Evolutionary conservation across 306 rosid genomes (phyloP).

Genomic region (Carpinus viminea): DNA sequence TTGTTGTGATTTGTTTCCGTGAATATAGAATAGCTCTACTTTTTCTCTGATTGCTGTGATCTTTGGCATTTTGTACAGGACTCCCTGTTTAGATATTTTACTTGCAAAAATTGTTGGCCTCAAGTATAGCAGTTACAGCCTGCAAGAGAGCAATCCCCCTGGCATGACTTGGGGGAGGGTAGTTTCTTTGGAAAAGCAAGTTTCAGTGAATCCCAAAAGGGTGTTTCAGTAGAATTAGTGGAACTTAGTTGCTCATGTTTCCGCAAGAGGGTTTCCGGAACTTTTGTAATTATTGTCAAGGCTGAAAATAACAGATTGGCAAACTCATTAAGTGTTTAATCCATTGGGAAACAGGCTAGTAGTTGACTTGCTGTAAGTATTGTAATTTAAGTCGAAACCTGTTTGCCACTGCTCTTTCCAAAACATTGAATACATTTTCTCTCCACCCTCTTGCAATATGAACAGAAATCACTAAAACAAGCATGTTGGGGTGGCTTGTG

Average conservation of each 20-base stretch:
- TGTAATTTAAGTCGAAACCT: not conserved
- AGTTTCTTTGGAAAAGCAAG: not conserved
- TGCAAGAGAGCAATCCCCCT: not conserved
- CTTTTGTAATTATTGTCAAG: not conserved
- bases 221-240: not conserved
- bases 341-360: not conserved
- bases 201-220: not conserved
- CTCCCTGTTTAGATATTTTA: conserved; percentile 30
- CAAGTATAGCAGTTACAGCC: conserved; percentile 12
- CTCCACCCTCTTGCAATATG: not conserved
- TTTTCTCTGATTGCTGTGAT: conserved; percentile 35
- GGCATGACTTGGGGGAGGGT: conserved; percentile 13
- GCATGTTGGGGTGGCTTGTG: not conserved
- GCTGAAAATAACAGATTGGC: not conserved
- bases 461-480: not conserved
- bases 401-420: not conserved
- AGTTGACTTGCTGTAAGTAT: not conserved
- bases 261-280: not conserved
- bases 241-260: not conserved
- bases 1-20: conserved; percentile 9
- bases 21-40: conserved; percentile 23
- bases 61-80: conserved; percentile 55
- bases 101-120: conserved; percentile 30
- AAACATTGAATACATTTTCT: not conserved
- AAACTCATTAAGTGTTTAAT: not conserved